A percentile compares a stretch with the other conserved stretches of the same genome.
Evolutionary conservation across 176 grass and related monocot genomes (phyloP).

Genomic region (Chloris gayana): DNA sequence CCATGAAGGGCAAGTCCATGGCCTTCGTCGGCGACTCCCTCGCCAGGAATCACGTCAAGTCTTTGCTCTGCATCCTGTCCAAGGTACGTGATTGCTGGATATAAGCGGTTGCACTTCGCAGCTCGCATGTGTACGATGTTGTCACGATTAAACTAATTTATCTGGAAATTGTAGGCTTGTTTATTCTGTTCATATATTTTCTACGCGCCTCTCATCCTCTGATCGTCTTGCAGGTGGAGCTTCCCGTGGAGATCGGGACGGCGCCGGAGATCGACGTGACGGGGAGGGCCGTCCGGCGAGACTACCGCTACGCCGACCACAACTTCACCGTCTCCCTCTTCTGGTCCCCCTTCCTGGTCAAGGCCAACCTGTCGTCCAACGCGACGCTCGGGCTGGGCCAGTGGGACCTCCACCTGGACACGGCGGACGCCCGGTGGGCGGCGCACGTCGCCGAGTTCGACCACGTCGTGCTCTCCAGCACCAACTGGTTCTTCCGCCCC

Average conservation of each 20-base stretch:
- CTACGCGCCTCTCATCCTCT: background rate
- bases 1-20: constrained; percentile 58
- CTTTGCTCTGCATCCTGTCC: constrained; percentile 69
- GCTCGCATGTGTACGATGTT: background rate
- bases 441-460: constrained; percentile 45
- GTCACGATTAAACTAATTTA: background rate
- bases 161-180: too few species aligned
- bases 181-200: background rate
- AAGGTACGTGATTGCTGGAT: constrained; percentile 8
- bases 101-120: background rate
- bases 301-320: constrained; percentile 45
- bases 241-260: constrained; percentile 28
- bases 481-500: constrained; percentile 65
- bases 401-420: constrained; percentile 67
- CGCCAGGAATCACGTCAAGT: constrained; percentile 78
- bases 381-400: constrained; percentile 42
- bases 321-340: constrained; percentile 57
- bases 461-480: constrained; percentile 49
- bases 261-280: constrained; percentile 53
- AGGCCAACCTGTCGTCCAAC: constrained; percentile 51
- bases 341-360: constrained; percentile 72
- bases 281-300: constrained; percentile 43
- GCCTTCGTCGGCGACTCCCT: constrained; percentile 86
- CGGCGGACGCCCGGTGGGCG: constrained; percentile 51
- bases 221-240: constrained; percentile 17